Evolutionary conservation across 768 basidiomycete species (phyloP), one percentile per base, ranked within the genome.

Genomic region (Boletus vermiculosoides): DNA sequence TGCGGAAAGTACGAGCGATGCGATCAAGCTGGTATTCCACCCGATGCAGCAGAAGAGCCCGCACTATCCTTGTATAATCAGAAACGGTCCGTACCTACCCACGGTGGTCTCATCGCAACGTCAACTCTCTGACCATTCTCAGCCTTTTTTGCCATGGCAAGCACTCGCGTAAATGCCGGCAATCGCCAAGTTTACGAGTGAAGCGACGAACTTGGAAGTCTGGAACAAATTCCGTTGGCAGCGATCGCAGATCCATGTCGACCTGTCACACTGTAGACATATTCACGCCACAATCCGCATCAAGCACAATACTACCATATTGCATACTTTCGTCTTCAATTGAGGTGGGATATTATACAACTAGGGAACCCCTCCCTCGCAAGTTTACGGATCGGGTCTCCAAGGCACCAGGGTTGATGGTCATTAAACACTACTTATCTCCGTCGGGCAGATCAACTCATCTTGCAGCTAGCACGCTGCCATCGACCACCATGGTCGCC

Each of bases 91-190:
- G 62, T 61, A 41, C 46, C 58, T 54, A 58, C 63, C 66, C 65
- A 66, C 65, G 47, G 44, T 56, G 31, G 31, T 58, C 40, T 44
- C 59, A 28, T 63, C 57, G 61, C 54, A 59, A 62, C 61, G 48
- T 55, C 40, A 47, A 20, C 6, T 10, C 12, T n/a, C 13, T 18
- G 41, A 20, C 58, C 42, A 18, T 49, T 41, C 55, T 41, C 50
- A 39, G 42, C 45, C 9, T 22, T 33, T 18, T 37, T 37, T 13
- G 23, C 18, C 36, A n/a, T 47, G 16, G 36, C 28, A 12, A 30
- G 52, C 20, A 15, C 1, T 41, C 16, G 45, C 44, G 20, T 58
- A 25, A 42, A 46, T 42, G 45, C 45, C 55, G 61, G 48, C 36
- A 59, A 8, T 34, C 37, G 9, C 34, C 23, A 22, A 28, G 12